These are phyloP conservation scores for Polytrichum formosum DNA, from an alignment of 225 moss, liverwort and hornwort species.

Conservation along the genomic window DNA sequence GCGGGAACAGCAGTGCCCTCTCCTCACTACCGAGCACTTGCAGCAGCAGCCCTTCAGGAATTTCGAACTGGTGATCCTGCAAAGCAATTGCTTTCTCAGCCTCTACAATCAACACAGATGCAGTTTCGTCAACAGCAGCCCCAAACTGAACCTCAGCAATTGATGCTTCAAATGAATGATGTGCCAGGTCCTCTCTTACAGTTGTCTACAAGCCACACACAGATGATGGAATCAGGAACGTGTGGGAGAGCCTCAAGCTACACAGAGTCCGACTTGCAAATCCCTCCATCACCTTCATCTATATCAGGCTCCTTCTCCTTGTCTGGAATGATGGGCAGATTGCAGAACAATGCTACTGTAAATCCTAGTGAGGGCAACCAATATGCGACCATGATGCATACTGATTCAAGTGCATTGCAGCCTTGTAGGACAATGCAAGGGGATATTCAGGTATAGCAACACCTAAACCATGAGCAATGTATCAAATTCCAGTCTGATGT, in stretches of 20 bases:
- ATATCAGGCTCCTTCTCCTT: slow-evolving; percentile 65
- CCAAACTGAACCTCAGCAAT: slow-evolving; percentile 52
- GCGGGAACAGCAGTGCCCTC: slow-evolving; percentile 47
- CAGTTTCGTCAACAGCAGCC: slow-evolving; percentile 61
- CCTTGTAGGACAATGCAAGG: slow-evolving; percentile 44
- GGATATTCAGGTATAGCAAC: slow-evolving; percentile 33
- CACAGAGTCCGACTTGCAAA: slow-evolving; percentile 68
- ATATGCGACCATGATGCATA: slow-evolving; percentile 60
- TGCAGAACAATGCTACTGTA: slow-evolving; percentile 42
- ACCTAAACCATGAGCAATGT: not conserved
- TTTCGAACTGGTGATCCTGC: slow-evolving; percentile 64
- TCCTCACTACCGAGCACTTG: slow-evolving; percentile 76
- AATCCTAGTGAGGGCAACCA: slow-evolving; percentile 58
- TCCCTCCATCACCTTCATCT: slow-evolving; percentile 54
- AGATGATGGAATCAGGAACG: slow-evolving; percentile 54
- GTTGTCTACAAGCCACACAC: slow-evolving; percentile 72
- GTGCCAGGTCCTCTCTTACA: slow-evolving; percentile 73
- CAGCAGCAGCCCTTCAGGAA: slow-evolving; percentile 93
- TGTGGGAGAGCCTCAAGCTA: slow-evolving; percentile 56
- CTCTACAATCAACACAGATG: slow-evolving; percentile 53
- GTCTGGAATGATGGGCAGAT: slow-evolving; percentile 71
- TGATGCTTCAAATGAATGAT: slow-evolving; percentile 64
- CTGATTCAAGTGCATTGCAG: slow-evolving; percentile 58
- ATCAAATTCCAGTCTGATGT: too few species aligned
- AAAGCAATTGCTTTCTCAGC: slow-evolving; percentile 69